Evolutionary conservation across 139 green algal species (phyloP), one percentile per base, ranked within the genome.

Genomic region (Tetradesmus lagerheimii): DNA sequence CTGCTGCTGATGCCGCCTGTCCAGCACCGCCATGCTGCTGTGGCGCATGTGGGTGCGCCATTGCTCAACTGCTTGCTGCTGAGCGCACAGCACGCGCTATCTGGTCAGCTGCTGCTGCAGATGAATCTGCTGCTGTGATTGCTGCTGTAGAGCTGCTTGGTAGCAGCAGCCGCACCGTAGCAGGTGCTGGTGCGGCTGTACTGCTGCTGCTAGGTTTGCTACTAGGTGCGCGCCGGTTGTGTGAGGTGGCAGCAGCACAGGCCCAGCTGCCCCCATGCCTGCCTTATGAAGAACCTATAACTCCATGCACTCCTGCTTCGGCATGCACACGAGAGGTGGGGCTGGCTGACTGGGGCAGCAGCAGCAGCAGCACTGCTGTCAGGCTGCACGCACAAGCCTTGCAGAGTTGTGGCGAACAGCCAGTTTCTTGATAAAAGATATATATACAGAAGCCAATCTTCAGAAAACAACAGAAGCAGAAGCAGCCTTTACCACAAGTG

Each of bases 1-100:
- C 76, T 37, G 50, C 80, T 86, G 87, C 50, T 87, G 87, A 37
- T 45, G 79, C 29, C 66, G 77, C 79, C 23, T 57, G 31, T 27
- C 29, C 37, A 50, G 38, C 50, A 78, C 6, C 74, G 34, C 37
- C 76, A 35, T 64, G 82, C 53, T 78, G 37, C 31, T 39, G 57
- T 29, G 0, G 45, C 29, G n/a, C 29, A 31, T 75, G 45, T 0
- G 15, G 45, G 15, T 41, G 80, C 80, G 29, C 45, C 80, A 50
- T 74, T 86, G 45, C 80, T 64, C 80, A 78, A 53, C 81, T 77
- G 34, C 12, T 14, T 50, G 81, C 53, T 77, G 81, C 53, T 78
- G 81, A 25, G 6, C 5, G 14, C 5, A 8, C 67, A 39, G 67
- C 67, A 27, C 18, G 18, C 39, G 67, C 67, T 78, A 38, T 29